Evolutionary conservation across 805 yeast genomes (phyloP).

Genomic region (Torulaspora franciscae): DNA sequence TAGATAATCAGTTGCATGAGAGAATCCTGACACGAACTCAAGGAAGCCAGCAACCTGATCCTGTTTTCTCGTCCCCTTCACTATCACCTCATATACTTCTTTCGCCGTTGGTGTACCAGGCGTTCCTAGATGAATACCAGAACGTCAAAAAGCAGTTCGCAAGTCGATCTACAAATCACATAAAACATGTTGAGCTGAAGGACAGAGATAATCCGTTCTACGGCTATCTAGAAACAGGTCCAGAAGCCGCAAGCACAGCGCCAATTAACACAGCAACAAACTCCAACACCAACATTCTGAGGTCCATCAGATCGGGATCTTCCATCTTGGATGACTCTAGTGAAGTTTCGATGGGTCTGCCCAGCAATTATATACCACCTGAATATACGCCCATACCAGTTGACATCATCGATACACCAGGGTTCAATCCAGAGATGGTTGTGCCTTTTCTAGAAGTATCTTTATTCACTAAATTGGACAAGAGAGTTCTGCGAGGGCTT

Average conservation of each 20-base stretch:
- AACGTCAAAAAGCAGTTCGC: conserved; percentile 16
- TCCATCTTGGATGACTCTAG: not conserved
- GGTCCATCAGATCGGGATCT: conserved; percentile 8
- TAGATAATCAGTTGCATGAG: conserved; percentile 45
- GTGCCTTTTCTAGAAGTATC: conserved; percentile 77
- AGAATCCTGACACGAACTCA: conserved; percentile 38
- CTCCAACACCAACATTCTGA: conserved; percentile 17
- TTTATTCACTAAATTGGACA: conserved; percentile 55
- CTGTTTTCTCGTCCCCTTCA: conserved; percentile 32
- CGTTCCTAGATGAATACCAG: conserved; percentile 29
- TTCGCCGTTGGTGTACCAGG: conserved; percentile 39
- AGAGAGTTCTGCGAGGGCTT: conserved; percentile 53
- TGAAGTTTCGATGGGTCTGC: conserved; percentile 10
- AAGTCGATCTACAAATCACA: conserved; percentile 17
- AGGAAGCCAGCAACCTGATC: conserved; percentile 24
- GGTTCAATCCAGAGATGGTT: conserved; percentile 57
- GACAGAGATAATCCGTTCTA: conserved; percentile 13
- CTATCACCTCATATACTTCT: conserved; percentile 31
- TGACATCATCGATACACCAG: conserved; percentile 72
- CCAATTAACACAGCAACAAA: conserved; percentile 14
- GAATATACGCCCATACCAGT: conserved; percentile 53
- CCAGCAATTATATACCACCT: conserved; percentile 43
- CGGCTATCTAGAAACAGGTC: conserved; percentile 9
- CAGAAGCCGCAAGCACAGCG: conserved; percentile 1
- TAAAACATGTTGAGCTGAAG: conserved; percentile 13